phyloP scores from a whole-genome alignment of 2,329 filamentous ascomycete genomes.

The Geosmithia flava region DNA sequence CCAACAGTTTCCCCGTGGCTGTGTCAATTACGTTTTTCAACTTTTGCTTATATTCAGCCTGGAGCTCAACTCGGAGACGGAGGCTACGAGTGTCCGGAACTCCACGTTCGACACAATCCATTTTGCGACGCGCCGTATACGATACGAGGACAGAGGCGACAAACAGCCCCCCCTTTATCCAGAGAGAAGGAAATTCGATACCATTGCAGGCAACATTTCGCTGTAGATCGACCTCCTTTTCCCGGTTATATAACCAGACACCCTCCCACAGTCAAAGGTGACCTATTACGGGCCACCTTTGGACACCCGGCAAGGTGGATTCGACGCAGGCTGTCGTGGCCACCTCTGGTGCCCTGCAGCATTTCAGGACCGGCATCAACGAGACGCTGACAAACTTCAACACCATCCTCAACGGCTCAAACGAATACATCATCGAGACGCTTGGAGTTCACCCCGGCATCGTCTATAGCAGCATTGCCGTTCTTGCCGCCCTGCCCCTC shows the following conservation, averaged over 20 bases:
- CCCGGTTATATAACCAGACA: neutral
- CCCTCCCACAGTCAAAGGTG: constrained; percentile 3
- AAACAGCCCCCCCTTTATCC: neutral
- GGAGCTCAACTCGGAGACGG: neutral
- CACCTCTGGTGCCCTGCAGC: constrained; percentile 52
- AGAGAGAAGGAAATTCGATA: neutral
- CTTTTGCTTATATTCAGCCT: neutral
- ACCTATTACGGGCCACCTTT: constrained; percentile 5
- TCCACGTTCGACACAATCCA: neutral
- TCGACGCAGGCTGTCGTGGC: constrained; percentile 41
- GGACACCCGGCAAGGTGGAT: constrained; percentile 44
- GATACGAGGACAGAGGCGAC: neutral
- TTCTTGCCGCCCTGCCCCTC: constrained; percentile 34
- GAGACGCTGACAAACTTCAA: constrained; percentile 36
- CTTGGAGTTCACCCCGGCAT: constrained; percentile 34
- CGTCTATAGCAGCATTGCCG: constrained; percentile 37
- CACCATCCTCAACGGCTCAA: constrained; percentile 31
- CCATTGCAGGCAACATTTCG: neutral
- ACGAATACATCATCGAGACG: constrained; percentile 37
- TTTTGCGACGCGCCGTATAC: neutral
- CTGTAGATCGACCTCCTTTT: neutral
- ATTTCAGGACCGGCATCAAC: constrained; percentile 45
- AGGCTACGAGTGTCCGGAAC: neutral
- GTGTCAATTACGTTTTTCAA: neutral
- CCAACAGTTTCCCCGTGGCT: neutral